Evolutionary conservation across 1,139 yeast genomes (phyloP).

Genomic region (Pichia sp.): DNA sequence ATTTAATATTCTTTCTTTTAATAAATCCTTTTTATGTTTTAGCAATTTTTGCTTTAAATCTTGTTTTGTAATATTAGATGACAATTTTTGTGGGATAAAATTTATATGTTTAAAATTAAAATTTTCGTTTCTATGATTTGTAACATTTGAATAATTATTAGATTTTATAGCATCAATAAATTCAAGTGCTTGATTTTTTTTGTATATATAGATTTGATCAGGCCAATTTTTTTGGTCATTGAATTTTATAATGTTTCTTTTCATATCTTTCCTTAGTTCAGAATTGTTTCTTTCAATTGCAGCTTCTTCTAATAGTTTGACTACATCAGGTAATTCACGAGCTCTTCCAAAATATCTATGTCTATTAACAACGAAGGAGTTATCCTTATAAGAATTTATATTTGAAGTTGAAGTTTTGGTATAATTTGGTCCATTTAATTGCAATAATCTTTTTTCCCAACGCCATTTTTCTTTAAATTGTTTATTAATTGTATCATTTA

Average conservation of each 20-base stretch:
- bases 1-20: background rate
- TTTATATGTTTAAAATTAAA: background rate
- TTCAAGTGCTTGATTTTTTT: background rate
- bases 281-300: constrained; percentile 25
- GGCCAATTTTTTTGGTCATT: constrained; percentile 5
- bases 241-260: background rate
- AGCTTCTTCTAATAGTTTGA: constrained; percentile 40
- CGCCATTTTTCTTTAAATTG: constrained; percentile 60
- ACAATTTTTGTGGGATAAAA: background rate
- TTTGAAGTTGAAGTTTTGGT: background rate
- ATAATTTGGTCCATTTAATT: constrained; percentile 62
- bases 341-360: constrained; percentile 82
- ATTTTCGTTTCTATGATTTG: too few species aligned
- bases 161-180: background rate
- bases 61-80: background rate
- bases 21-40: constrained; percentile 2
- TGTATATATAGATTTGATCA: background rate
- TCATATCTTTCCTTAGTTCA: background rate
- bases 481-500: constrained; percentile 71
- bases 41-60: constrained; percentile 6
- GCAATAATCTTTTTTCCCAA: constrained; percentile 73
- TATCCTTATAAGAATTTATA: constrained; percentile 6
- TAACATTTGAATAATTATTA: background rate
- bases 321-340: constrained; percentile 70
- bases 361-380: constrained; percentile 36